These are phyloP conservation scores for Beauveria sp. DNA, from an alignment of 2,329 filamentous ascomycete species.

Conservation along the genomic window DNA sequence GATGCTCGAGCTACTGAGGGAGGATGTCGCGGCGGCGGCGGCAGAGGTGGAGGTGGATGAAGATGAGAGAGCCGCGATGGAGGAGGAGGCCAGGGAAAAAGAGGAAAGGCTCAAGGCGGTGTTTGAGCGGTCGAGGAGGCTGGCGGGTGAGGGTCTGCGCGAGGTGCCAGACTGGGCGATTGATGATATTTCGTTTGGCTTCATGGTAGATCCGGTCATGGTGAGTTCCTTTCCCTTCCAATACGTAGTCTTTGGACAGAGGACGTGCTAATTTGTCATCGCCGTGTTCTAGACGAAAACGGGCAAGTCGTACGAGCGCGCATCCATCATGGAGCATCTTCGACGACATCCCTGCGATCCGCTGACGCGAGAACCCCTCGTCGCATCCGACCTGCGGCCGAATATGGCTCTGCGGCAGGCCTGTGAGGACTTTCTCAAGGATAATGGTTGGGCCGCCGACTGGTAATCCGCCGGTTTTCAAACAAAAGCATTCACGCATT, in stretches of 20 bases:
- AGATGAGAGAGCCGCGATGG: conserved; percentile 40
- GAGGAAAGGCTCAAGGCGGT: conserved; percentile 34
- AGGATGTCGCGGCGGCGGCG: conserved; percentile 28
- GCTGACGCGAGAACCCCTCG: conserved; percentile 69
- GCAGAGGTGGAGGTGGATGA: conserved; percentile 22
- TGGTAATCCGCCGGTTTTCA: conserved; percentile 47
- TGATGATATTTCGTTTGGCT: conserved; percentile 66
- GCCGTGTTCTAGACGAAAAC: conserved; percentile 53
- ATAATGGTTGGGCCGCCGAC: conserved; percentile 90
- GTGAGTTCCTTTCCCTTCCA: not conserved
- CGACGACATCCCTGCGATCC: conserved; percentile 71
- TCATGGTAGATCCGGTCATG: conserved; percentile 65
- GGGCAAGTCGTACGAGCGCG: conserved; percentile 83
- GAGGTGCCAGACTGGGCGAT: conserved; percentile 70
- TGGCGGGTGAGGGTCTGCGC: conserved; percentile 36
- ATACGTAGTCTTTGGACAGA: not conserved
- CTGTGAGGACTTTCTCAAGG: conserved; percentile 74
- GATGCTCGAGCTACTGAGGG: conserved; percentile 45
- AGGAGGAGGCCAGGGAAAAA: conserved; percentile 40
- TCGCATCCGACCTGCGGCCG: conserved; percentile 62
- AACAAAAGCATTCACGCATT: not conserved
- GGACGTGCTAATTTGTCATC: not conserved
- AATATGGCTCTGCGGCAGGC: conserved; percentile 77
- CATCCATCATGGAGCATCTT: conserved; percentile 79
- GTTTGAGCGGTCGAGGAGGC: conserved; percentile 43